A percentile compares a stretch with the other conserved stretches of the same genome.
phyloP scores from a whole-genome alignment of 2,329 filamentous ascomycete genomes.

The Penicillium sp. region DNA sequence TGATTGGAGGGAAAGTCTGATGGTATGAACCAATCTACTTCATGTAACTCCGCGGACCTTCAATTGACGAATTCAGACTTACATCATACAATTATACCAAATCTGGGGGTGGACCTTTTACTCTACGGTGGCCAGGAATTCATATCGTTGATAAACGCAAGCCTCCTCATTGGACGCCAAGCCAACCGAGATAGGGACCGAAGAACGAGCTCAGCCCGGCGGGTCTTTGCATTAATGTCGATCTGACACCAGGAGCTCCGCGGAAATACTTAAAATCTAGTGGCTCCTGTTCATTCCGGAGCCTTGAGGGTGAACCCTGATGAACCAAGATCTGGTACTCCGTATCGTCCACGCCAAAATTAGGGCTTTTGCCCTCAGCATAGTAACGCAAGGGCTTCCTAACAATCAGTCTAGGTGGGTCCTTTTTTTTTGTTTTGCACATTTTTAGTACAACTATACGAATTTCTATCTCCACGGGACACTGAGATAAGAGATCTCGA shows the following conservation, averaged over 20 bases:
- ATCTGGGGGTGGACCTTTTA: background rate
- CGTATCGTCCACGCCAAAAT: background rate
- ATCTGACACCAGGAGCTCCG: conserved; percentile 16
- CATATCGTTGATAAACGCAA: conserved; percentile 24
- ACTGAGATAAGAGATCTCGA: conserved; percentile 16
- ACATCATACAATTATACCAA: background rate
- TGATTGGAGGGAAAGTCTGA: conserved; percentile 4
- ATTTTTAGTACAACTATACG: background rate
- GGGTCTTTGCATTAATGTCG: conserved; percentile 4
- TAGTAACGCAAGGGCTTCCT: no score
- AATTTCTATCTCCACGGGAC: background rate
- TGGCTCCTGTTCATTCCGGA: no score
- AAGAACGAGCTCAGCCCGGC: background rate
- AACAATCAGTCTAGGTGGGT: no score
- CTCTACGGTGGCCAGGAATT: background rate
- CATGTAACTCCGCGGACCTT: conserved; percentile 21
- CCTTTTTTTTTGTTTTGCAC: background rate
- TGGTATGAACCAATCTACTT: background rate
- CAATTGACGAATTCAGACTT: background rate
- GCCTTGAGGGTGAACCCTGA: background rate
- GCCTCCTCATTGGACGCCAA: conserved; percentile 24
- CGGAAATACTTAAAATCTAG: conserved; percentile 25
- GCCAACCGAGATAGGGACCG: conserved; percentile 15
- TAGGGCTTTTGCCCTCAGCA: background rate
- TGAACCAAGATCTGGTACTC: background rate